Percentiles rank a stretch among this genome's conserved stretches.
Evolutionary conservation across 306 rosid species (phyloP).

Genomic region (Medicago arabica): DNA sequence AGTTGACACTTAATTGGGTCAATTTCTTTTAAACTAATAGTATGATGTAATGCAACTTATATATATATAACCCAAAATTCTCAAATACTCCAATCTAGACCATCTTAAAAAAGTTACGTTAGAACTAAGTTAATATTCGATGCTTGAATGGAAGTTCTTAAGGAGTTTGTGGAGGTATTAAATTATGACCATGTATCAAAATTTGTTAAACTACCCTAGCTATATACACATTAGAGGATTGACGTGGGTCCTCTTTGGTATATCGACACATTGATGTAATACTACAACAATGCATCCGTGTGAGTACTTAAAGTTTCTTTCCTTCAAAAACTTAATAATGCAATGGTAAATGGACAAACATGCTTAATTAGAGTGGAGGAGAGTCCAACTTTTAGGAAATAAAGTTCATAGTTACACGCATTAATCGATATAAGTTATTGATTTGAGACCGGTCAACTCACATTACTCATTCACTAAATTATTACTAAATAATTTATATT

Average conservation of each 20-base stretch:
- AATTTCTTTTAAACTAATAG: constrained; percentile 32
- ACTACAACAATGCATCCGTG: background rate
- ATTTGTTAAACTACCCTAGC: too few species aligned
- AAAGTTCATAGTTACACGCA: background rate
- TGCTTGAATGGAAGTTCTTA: background rate
- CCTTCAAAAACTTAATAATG: constrained; percentile 35
- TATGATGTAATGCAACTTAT: constrained; percentile 13
- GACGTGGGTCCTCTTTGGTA: constrained; percentile 39
- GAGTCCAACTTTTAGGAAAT: constrained; percentile 33
- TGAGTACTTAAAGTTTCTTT: background rate
- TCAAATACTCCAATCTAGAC: background rate
- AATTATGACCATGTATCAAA: constrained; percentile 11
- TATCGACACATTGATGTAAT: background rate
- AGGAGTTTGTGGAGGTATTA: constrained; percentile 15
- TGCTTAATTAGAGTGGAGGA: constrained; percentile 31
- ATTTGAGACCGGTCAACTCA: too few species aligned
- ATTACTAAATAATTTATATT: background rate
- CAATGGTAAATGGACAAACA: constrained; percentile 38
- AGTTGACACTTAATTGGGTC: constrained; percentile 34
- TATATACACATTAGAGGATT: background rate
- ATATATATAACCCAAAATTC: background rate
- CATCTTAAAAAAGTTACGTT: background rate
- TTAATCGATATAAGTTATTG: background rate
- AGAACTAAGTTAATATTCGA: constrained; percentile 8
- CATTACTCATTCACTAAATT: background rate